phyloP scores from a whole-genome alignment of 306 rosid species.

The Arachis hypogaea region DNA sequence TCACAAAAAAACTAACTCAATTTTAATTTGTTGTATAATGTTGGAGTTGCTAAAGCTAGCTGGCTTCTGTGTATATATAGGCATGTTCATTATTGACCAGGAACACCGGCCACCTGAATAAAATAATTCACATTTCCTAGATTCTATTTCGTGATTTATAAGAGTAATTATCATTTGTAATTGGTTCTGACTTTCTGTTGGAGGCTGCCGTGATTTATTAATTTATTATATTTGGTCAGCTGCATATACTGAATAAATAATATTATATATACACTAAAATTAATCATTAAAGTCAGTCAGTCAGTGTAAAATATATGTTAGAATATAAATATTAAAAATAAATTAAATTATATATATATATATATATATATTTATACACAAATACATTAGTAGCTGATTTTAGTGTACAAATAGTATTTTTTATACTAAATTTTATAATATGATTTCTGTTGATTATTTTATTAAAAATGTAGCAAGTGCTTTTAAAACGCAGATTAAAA shows the following conservation, averaged over 20 bases:
- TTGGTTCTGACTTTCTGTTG: constrained; percentile 47
- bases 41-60: background rate
- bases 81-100: background rate
- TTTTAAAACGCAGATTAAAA: too few species aligned
- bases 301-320: too few species aligned
- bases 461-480: too few species aligned
- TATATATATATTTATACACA: too few species aligned
- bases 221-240: constrained; percentile 27
- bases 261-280: too few species aligned
- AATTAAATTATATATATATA: too few species aligned
- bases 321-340: too few species aligned
- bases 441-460: background rate
- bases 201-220: constrained; percentile 19
- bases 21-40: background rate
- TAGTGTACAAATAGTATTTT: too few species aligned
- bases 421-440: background rate
- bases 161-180: background rate
- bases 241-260: background rate
- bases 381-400: too few species aligned
- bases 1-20: too few species aligned
- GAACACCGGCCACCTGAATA: constrained; percentile 34
- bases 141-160: constrained; percentile 31
- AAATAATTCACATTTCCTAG: constrained; percentile 35
- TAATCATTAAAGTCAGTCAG: too few species aligned
- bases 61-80: background rate